Percentiles rank a stretch among this genome's conserved stretches.
Conservation (phyloP, 2,329 filamentous ascomycete genomes). For the Claviceps capensis region DNA sequence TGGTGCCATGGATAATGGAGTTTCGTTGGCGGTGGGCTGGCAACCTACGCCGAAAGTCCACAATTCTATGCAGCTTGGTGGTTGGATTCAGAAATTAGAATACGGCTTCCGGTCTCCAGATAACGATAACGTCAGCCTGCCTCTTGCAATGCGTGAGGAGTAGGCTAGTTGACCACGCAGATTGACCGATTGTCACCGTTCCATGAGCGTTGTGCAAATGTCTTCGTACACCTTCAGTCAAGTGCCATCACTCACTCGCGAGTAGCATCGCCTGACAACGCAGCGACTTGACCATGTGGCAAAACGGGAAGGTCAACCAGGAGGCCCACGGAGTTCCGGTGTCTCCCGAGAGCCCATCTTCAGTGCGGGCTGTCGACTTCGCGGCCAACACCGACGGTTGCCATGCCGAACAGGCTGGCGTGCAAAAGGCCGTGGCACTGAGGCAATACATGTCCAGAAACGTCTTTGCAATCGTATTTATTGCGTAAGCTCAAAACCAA, state of each 20-base stretch:
- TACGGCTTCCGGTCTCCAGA: not conserved
- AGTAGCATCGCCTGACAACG: not conserved
- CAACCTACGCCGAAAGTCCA: not conserved
- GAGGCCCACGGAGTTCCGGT: not conserved
- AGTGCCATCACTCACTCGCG: not conserved
- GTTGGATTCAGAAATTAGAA: not conserved
- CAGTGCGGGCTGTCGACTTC: not conserved
- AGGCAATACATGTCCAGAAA: conserved; percentile 13
- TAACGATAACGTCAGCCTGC: not conserved
- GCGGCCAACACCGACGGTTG: conserved; percentile 5
- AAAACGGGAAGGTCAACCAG: not conserved
- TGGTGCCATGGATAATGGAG: not conserved
- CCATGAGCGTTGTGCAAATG: not conserved
- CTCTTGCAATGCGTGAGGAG: not conserved
- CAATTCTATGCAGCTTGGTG: not conserved
- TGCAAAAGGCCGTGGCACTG: conserved; percentile 9
- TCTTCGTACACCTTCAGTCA: not conserved
- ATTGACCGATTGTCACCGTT: not conserved
- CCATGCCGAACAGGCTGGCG: conserved; percentile 1
- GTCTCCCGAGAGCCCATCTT: not conserved
- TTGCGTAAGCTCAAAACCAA: conserved; percentile 6
- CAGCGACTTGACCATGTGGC: not conserved
- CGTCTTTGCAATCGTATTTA: conserved; percentile 12
- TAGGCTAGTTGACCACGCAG: not conserved
- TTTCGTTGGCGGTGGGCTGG: not conserved